Evolutionary conservation across 495 filamentous ascomycete genomes (phyloP).

Genomic region (Lophium mytilinum): DNA sequence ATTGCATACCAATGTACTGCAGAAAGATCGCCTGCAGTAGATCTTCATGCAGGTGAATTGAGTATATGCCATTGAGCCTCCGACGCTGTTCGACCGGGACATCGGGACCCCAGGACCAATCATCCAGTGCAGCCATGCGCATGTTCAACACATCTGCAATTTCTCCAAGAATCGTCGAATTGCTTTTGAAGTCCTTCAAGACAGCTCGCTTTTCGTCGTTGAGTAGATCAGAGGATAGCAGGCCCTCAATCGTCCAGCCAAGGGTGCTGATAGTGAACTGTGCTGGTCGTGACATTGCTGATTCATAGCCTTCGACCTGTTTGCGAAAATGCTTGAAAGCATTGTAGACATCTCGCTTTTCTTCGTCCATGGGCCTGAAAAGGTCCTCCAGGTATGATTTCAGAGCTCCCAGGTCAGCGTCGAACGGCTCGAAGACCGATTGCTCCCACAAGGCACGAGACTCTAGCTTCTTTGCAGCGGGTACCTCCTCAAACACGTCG

Average conservation of each 20-base stretch:
- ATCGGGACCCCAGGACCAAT: conserved; percentile 52
- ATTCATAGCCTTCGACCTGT: conserved; percentile 41
- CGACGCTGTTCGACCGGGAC: conserved; percentile 53
- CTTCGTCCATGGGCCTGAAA: conserved; percentile 39
- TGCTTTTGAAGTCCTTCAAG: conserved; percentile 52
- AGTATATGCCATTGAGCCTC: conserved; percentile 54
- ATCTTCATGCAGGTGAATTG: conserved; percentile 59
- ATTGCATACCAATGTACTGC: conserved; percentile 55
- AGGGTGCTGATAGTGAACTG: conserved; percentile 39
- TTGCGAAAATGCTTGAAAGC: conserved; percentile 40
- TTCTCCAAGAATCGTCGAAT: conserved; percentile 48
- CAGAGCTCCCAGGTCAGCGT: conserved; percentile 42
- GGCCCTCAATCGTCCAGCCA: conserved; percentile 45
- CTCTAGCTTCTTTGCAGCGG: conserved; percentile 16
- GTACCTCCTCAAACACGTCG: conserved; percentile 18
- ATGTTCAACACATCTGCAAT: conserved; percentile 62
- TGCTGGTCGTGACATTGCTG: conserved; percentile 29
- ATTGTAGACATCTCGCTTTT: conserved; percentile 30
- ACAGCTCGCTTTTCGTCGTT: conserved; percentile 50
- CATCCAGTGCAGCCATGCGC: conserved; percentile 49
- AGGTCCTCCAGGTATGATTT: conserved; percentile 44
- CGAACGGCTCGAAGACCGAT: conserved; percentile 19
- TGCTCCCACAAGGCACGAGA: conserved; percentile 18
- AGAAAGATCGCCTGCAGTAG: conserved; percentile 57
- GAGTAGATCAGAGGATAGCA: conserved; percentile 49